Evolutionary conservation across 345 rosid species (phyloP).

Genomic region (Moringa oleifera): DNA sequence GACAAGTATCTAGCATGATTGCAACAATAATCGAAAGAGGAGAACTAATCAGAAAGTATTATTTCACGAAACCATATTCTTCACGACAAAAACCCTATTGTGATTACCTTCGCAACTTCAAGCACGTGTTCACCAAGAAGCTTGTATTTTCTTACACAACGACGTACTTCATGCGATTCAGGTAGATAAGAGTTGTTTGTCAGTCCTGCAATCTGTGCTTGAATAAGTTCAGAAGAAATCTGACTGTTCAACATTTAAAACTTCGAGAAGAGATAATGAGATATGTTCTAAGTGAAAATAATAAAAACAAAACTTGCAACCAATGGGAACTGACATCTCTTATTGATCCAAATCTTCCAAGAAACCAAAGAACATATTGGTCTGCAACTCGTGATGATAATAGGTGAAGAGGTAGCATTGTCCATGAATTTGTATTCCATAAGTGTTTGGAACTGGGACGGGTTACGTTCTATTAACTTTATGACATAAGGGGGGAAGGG

Average conservation of each 20-base stretch:
- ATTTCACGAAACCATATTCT: not conserved
- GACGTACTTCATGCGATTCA: slow-evolving; percentile 81
- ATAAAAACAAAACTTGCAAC: not conserved
- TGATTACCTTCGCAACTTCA: slow-evolving; percentile 80
- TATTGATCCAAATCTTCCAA: not conserved
- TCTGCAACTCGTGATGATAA: too few species aligned
- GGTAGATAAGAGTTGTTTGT: slow-evolving; percentile 77
- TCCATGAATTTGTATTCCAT: too few species aligned
- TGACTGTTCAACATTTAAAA: not conserved
- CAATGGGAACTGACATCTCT: not conserved
- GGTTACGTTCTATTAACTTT: not conserved
- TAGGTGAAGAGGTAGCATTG: too few species aligned
- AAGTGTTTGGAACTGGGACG: too few species aligned
- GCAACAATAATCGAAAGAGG: slow-evolving; percentile 21
- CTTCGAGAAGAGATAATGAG: not conserved
- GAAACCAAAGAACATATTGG: too few species aligned
- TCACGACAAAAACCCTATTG: slow-evolving; percentile 11
- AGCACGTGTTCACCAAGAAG: slow-evolving; percentile 74
- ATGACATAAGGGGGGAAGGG: too few species aligned
- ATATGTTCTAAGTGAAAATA: not conserved
- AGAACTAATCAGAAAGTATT: slow-evolving; percentile 23
- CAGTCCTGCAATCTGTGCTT: slow-evolving; percentile 81
- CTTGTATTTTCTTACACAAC: slow-evolving; percentile 66
- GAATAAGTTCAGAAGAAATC: slow-evolving; percentile 9
- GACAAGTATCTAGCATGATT: slow-evolving; percentile 39